Base-by-base conservation (phyloP, 2,329 filamentous ascomycete species). In the Parastagonospora avenae region DNA sequence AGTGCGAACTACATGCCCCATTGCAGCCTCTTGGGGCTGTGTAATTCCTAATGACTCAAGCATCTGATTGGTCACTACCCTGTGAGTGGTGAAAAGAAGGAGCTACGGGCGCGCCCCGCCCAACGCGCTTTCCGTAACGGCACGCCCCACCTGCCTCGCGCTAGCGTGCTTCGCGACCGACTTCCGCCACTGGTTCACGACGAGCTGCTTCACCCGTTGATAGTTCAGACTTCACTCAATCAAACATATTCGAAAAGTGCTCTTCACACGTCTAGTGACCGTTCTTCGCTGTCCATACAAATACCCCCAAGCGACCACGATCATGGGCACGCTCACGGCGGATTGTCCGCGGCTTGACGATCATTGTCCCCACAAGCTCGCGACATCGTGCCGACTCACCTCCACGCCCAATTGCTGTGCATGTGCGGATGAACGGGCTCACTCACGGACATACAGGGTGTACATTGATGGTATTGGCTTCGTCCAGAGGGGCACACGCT, bases 381-480 rank as follows among this genome's bases (percentile, higher is more conserved):
- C 74, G 8, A 74, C 74, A 6, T 75, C 73, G 14, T 77, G 74
- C 48, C 66, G 72, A 12, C 56, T 77, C n/a, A 77, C 74, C 1
- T 70, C 74, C 10, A 75, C 70, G 12, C 63, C 57, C 8, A 67
- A 66, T 24, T 77, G 74, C 61, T 77, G 74, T 59, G 74, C 74
- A 8, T 77, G 74, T 51, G 68, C 68, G 8, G 74, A 77, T 51
- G 67, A 70, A 45, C 65, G 74, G 32, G 55, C 69, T 2, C 78
- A 81, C 48, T 69, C 75, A 3, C 60, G 70, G 2, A 71, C 74
- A 1, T 81, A 81, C 52, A 64, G 67, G 10, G 75, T 77, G 0
- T 81, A 81, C 57, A 74, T 81, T 33, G 79, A 80, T 47, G 79
- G 79, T 15, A 69, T 80, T n/a, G 79, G 79, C 8, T 78, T 77